These are phyloP conservation scores for Hibiscus tridactylites DNA, from an alignment of 345 rosid genomes.

Conservation along the genomic window DNA sequence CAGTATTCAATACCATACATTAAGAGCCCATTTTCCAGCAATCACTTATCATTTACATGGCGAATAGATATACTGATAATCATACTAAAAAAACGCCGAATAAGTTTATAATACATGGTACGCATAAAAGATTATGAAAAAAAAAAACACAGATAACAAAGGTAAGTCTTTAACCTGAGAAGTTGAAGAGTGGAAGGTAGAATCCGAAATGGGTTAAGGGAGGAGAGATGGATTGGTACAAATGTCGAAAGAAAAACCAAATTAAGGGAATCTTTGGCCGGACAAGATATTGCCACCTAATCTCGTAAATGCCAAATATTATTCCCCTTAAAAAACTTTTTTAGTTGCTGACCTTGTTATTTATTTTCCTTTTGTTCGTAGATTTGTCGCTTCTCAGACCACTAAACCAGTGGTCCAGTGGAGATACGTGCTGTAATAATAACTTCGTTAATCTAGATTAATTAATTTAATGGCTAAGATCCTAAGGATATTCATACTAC, in stretches of 20 bases:
- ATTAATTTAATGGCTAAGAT: no score
- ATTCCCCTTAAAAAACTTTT: no score
- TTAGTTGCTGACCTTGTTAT: no score
- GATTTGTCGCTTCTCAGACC: no score
- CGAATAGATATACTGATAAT: background rate
- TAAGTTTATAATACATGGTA: background rate
- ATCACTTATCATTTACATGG: background rate
- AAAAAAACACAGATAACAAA: background rate
- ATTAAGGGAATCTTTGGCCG: background rate
- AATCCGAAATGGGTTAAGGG: background rate
- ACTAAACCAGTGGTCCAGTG: no score
- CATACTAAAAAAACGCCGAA: background rate
- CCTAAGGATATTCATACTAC: no score
- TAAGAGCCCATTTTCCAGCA: background rate
- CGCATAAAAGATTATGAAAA: background rate
- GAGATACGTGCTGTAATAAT: no score
- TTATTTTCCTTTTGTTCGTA: no score
- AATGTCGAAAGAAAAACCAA: background rate
- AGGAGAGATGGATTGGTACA: background rate
- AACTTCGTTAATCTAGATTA: no score
- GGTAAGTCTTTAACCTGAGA: background rate
- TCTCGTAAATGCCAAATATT: no score
- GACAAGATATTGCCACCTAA: no score
- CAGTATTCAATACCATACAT: no score
- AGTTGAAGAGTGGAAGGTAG: background rate